Evolutionary conservation across 768 basidiomycete genomes (phyloP), one percentile per base, ranked within the genome.

Genomic region (Rhodotorula diobovata): DNA sequence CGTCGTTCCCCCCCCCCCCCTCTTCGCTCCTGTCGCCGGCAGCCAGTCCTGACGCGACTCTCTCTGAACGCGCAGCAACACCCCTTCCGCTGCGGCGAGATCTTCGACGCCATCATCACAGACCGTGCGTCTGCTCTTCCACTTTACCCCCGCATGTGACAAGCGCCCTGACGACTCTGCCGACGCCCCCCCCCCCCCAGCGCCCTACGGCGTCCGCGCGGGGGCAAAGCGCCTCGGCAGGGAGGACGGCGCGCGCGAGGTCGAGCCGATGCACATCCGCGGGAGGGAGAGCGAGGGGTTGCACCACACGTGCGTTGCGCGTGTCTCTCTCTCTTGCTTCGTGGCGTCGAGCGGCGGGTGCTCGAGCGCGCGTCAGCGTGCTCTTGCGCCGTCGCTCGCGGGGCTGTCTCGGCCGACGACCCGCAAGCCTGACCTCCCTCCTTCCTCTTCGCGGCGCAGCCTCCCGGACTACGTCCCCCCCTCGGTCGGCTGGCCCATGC

Each of bases 91-190:
- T 87, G 89, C 73, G 96, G 94, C 14, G 88, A 85, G 16, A 81
- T 98, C 41, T 91, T 99, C 73, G 96, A 99, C 77, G 92, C 94
- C 1, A 93, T 98, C 71, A 82, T 96, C 45, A 94, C 93, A 0
- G 77, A 76, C 32, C 76, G 66, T 73, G 11, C 78, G 89, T 32
- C 34, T 46, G 20, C 32, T 34, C 21, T 20, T 9, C 34, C 54
- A 34, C 54, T 35, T 18, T 55, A 16, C 14, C 12, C 54, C 45
- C 6, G 4, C 37, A 39, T 72, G 60, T 58, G 25, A 61, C 50
- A 43, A 12, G 14, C 41, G 5, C 41, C 11, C 41, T 43, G 14
- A 14, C 41, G 11, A 43, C 18, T 2, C 6, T 43, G 6, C 48
- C 45, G 21, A 48, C 45, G 37, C 32, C 32, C 39, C 11, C 61